Evolutionary conservation across 1,284 basidiomycete species (phyloP).

Genomic region (Rhodofomes roseus): DNA sequence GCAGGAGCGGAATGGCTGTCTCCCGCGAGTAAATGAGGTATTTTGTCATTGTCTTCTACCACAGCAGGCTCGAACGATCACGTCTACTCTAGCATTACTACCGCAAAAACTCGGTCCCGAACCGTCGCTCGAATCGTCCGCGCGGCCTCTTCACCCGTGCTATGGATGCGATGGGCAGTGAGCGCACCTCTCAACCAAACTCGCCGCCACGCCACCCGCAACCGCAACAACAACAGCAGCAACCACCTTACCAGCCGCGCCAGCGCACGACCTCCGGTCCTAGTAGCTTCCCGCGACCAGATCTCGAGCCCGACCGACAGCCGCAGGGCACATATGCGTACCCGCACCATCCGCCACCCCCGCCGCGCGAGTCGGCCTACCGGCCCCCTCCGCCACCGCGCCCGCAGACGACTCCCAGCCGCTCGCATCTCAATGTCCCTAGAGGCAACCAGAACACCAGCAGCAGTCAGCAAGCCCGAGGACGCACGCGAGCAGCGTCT

Average conservation of each 20-base stretch:
- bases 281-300: conserved; percentile 35
- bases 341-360: conserved; percentile 5
- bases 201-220: conserved; percentile 8
- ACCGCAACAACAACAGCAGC: conserved; percentile 20
- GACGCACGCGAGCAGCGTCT: conserved; percentile 35
- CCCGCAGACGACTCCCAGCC: conserved; percentile 7
- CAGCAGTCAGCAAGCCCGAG: conserved; percentile 12
- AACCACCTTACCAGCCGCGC: conserved; percentile 23
- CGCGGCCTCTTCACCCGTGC: conserved; percentile 53
- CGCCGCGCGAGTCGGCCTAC: neutral
- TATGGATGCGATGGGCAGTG: conserved; percentile 32
- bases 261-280: conserved; percentile 28
- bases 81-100: conserved; percentile 40
- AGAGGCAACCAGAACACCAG: neutral
- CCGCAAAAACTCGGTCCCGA: conserved; percentile 63
- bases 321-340: conserved; percentile 5
- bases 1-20: conserved; percentile 51
- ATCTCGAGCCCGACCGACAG: conserved; percentile 30
- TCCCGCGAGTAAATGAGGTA: conserved; percentile 52
- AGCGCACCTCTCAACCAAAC: conserved; percentile 14
- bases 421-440: conserved; percentile 21
- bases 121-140: conserved; percentile 38
- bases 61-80: neutral
- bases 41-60: conserved; percentile 7
- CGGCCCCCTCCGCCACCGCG: conserved; percentile 6